phyloP scores from a whole-genome alignment of 2,329 filamentous ascomycete species.

The Helotiales sp. region DNA sequence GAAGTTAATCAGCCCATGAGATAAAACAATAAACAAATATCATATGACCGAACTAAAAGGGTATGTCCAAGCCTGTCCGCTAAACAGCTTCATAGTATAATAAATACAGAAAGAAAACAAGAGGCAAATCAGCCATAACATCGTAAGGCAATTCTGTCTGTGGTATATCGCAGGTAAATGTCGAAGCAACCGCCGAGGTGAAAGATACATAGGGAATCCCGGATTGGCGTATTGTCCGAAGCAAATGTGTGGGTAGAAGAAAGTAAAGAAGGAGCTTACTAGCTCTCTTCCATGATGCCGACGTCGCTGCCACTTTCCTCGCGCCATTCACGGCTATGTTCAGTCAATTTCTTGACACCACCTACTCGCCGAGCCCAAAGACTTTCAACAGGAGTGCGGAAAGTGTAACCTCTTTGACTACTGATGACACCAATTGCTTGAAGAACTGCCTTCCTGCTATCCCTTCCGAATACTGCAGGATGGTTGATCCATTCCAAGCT shows the following conservation, averaged over 20 bases:
- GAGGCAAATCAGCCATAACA: conserved; percentile 11
- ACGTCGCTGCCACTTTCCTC: conserved; percentile 63
- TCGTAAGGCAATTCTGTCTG: conserved; percentile 15
- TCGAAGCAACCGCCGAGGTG: neutral
- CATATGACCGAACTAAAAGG: conserved; percentile 7
- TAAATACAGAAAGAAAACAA: conserved; percentile 12
- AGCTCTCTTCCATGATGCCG: conserved; percentile 44
- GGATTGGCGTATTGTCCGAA: neutral
- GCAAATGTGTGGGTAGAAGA: neutral
- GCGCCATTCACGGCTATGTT: conserved; percentile 88
- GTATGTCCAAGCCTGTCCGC: conserved; percentile 13
- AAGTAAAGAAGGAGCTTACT: neutral
- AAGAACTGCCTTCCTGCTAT: conserved; percentile 92
- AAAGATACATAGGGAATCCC: conserved; percentile 4
- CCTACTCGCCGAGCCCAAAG: conserved; percentile 85
- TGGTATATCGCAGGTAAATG: conserved; percentile 16
- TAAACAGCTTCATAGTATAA: conserved; percentile 20
- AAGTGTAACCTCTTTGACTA: conserved; percentile 91
- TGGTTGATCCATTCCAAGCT: conserved; percentile 98
- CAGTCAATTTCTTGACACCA: conserved; percentile 81
- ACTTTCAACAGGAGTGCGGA: conserved; percentile 85
- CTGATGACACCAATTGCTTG: conserved; percentile 97
- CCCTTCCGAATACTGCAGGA: conserved; percentile 90
- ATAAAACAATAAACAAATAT: conserved; percentile 1
- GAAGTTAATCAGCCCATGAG: neutral